Evolutionary conservation across 768 basidiomycete species (phyloP).

Genomic region (Termitomyces eurrhizus): DNA sequence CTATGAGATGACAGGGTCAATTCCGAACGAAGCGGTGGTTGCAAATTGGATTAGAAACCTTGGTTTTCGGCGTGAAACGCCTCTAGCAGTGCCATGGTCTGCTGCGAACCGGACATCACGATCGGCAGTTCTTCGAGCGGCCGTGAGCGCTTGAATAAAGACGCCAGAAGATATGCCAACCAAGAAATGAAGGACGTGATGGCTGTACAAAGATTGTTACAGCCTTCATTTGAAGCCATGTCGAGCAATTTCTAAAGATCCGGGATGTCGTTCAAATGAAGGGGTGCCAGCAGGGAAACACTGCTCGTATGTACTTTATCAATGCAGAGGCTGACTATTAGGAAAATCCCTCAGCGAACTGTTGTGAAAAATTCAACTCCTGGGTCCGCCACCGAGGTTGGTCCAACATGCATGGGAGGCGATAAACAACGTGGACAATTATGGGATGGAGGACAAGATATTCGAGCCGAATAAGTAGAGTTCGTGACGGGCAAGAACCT

Average conservation of each 20-base stretch:
- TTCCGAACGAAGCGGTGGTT: neutral
- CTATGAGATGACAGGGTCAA: neutral
- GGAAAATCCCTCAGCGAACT: neutral
- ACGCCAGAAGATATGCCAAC: slow-evolving; percentile 5
- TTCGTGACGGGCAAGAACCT: neutral
- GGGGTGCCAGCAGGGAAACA: neutral
- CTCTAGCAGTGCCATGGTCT: slow-evolving; percentile 9
- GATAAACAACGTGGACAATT: neutral
- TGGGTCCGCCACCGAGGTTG: slow-evolving; percentile 5
- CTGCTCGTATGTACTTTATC: neutral
- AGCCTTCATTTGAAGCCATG: slow-evolving; percentile 7
- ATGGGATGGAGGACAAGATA: neutral
- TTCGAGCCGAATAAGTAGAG: slow-evolving; percentile 2
- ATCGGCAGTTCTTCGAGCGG: slow-evolving; percentile 11
- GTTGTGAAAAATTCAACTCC: neutral
- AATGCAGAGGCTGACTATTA: slow-evolving; percentile 6
- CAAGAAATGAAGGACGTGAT: slow-evolving; percentile 13
- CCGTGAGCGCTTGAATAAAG: slow-evolving; percentile 1
- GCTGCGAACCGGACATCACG: slow-evolving; percentile 8
- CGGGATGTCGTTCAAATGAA: neutral
- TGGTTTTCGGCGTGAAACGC: slow-evolving; percentile 4
- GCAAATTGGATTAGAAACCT: slow-evolving; percentile 1
- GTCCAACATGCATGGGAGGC: neutral
- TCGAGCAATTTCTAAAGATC: neutral
- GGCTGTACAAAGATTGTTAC: slow-evolving; percentile 2